Percentiles rank a stretch among this genome's conserved stretches.
Conservation (phyloP, 345 rosid species). For the Populus alba region DNA sequence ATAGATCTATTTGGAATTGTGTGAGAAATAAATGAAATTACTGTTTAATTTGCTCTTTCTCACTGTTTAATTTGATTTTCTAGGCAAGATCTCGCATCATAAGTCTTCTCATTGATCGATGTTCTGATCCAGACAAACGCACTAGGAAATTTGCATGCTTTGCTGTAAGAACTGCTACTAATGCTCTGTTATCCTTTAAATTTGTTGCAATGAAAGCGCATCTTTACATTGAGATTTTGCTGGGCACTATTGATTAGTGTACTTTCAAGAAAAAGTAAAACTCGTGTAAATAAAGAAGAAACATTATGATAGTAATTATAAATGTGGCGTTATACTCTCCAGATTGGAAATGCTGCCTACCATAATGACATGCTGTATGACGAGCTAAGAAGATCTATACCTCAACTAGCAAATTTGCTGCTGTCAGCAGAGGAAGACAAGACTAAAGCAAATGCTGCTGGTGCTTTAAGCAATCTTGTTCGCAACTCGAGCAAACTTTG, state of each 20-base stretch:
- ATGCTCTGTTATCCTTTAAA: background rate
- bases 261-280: background rate
- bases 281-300: background rate
- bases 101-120: constrained; percentile 77
- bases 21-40: background rate
- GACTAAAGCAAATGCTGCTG: constrained; percentile 97
- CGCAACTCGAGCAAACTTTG: constrained; percentile 89
- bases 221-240: background rate
- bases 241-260: background rate
- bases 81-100: constrained; percentile 72
- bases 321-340: background rate
- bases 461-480: constrained; percentile 93
- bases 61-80: constrained; percentile 18
- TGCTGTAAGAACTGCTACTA: constrained; percentile 54
- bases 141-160: constrained; percentile 95
- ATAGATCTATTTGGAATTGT: background rate
- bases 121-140: constrained; percentile 90
- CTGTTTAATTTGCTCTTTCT: constrained; percentile 7
- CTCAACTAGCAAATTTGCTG: constrained; percentile 69
- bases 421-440: constrained; percentile 86
- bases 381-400: constrained; percentile 80
- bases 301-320: background rate
- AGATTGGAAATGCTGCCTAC: constrained; percentile 98
- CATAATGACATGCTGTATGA: constrained; percentile 79
- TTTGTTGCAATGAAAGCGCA: background rate